Base-by-base conservation (phyloP, 192 early-diverging fungal species). In the Coemansia sp. region DNA sequence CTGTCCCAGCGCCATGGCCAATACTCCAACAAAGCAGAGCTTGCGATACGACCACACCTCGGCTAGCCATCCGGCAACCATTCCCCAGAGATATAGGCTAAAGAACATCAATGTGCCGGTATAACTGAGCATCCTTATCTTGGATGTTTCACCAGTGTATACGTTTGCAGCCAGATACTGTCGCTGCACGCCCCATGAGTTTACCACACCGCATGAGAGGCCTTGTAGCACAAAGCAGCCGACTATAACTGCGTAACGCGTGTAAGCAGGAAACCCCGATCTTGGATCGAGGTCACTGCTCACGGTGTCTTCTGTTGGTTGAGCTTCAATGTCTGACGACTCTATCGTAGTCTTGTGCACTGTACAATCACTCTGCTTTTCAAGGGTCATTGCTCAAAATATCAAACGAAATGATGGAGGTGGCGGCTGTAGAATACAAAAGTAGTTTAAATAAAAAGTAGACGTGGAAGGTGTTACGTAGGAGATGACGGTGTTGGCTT, bases 1-100 rank as follows among this genome's bases (percentile, higher is more conserved):
- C 38, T 88, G 72, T 15, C 90, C 90, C 1, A 90, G 36, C 29
- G 86, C 75, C 73, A 85, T 57, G 42, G 79, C 38, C 33, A 81
- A 10, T 10, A 68, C 40, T 13, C 82, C 82, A 27, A 73, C 40
- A 36, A 79, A 70, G 55, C 77, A 79, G 18, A 68, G 44, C 16
- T 69, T 71, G 59, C 62, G 67, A 46, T 80, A 84, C 24, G 77
- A 79, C 77, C 78, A 84, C n/a, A 78, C 74, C 57, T 84, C 82
- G 13, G 82, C 82, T 24, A 74, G 27, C 77, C 78, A 84, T 6
- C 82, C 82, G 2, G 77, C 80, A 1, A 68, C 49, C 70, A 83
- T 69, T 33, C 73, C 80, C 80, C 76, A 78, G 11, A 83, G n/a
- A 16, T 78, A 78, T 1, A 78, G 42, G 3, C 76, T 36, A 29